phyloP scores from a whole-genome alignment of 306 rosid genomes.

The Malus fusca region DNA sequence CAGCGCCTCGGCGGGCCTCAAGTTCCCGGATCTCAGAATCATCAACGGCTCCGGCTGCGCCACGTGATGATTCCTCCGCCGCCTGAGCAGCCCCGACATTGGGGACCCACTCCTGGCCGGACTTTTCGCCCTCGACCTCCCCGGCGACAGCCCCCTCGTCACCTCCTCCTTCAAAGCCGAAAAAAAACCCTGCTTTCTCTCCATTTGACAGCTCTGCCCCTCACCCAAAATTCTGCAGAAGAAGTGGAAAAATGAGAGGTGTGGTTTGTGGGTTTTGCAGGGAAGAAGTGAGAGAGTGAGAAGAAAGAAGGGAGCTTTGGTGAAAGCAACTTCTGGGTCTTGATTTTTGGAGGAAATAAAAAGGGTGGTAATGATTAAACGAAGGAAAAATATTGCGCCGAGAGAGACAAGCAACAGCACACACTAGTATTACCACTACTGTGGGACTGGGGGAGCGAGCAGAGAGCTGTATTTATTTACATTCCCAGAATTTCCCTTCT shows the following conservation, averaged over 20 bases:
- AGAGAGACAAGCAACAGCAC: not conserved
- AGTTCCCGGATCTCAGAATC: constrained; percentile 80
- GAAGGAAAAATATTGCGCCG: constrained; percentile 6
- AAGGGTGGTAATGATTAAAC: not conserved
- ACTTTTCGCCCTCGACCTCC: constrained; percentile 62
- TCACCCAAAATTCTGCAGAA: not conserved
- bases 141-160: constrained; percentile 81
- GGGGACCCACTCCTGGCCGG: constrained; percentile 67
- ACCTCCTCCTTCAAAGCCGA: constrained; percentile 77
- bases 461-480: not conserved
- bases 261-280: not conserved
- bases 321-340: constrained; percentile 1
- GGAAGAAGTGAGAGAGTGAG: not conserved
- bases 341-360: not conserved
- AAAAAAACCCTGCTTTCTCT: constrained; percentile 83
- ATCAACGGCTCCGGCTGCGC: constrained; percentile 47
- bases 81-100: constrained; percentile 55
- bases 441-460: not conserved
- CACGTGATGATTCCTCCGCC: constrained; percentile 57
- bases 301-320: not conserved
- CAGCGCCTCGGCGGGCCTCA: constrained; percentile 76
- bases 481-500: not conserved
- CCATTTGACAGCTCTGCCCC: constrained; percentile 41
- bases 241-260: not conserved
- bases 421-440: not conserved